Evolutionary conservation across 2,329 filamentous ascomycete species (phyloP).

Genomic region (Phialophora tarda): DNA sequence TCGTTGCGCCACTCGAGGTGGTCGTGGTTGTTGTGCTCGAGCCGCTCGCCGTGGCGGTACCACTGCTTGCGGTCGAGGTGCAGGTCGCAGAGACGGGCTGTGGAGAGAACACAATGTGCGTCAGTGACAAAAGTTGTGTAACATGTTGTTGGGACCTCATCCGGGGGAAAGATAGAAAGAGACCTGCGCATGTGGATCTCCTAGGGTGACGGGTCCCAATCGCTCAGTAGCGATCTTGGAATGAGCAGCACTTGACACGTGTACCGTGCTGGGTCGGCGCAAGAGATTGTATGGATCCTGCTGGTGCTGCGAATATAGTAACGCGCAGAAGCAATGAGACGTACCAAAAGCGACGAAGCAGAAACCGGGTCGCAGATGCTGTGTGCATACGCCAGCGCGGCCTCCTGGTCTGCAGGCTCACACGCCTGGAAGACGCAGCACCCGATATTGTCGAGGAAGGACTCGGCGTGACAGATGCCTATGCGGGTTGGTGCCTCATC

Average conservation of each 20-base stretch:
- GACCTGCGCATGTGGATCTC: too few species aligned
- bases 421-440: conserved; percentile 59
- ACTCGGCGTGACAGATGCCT: conserved; percentile 53
- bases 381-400: conserved; percentile 41
- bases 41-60: conserved; percentile 26
- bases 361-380: conserved; percentile 49
- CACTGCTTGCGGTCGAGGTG: conserved; percentile 26
- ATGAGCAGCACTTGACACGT: too few species aligned
- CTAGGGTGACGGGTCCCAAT: too few species aligned
- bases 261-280: conserved; percentile 5
- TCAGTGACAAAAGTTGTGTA: neutral
- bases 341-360: conserved; percentile 44
- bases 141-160: neutral
- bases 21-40: conserved; percentile 31
- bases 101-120: neutral
- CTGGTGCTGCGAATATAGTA: neutral
- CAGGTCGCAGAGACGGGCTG: conserved; percentile 27
- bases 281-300: neutral
- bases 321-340: conserved; percentile 14
- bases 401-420: conserved; percentile 48
- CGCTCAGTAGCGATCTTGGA: too few species aligned
- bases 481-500: neutral
- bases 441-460: conserved; percentile 56
- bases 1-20: conserved; percentile 24
- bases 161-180: too few species aligned